Percentiles rank a stretch among this genome's conserved stretches.
Evolutionary conservation across 2,329 filamentous ascomycete genomes (phyloP).

Genomic region (Bipolaris sorokiniana): DNA sequence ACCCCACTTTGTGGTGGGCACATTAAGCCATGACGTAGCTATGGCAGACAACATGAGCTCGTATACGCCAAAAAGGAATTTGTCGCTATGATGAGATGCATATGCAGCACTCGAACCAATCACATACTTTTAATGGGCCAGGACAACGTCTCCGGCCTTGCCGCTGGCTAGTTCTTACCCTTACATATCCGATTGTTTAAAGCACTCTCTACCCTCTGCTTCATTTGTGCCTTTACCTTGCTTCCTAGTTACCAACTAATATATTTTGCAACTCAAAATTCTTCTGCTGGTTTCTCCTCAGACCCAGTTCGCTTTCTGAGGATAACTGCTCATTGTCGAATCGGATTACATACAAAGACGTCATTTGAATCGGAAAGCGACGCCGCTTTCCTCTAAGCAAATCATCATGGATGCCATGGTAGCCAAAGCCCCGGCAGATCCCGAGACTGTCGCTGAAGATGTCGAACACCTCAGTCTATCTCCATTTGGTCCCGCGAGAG

Average conservation of each 20-base stretch:
- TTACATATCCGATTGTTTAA: conserved; percentile 14
- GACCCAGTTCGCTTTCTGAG: neutral
- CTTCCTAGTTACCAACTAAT: neutral
- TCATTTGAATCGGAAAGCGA: conserved; percentile 7
- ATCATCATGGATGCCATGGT: conserved; percentile 35
- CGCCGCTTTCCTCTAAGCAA: conserved; percentile 8
- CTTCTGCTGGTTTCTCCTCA: neutral
- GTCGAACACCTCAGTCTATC: conserved; percentile 54
- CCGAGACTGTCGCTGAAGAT: conserved; percentile 36
- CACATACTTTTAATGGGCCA: conserved; percentile 19
- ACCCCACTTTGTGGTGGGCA: conserved; percentile 18
- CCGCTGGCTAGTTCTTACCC: conserved; percentile 11
- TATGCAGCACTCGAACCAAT: conserved; percentile 25
- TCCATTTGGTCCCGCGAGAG: conserved; percentile 69
- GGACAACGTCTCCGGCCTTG: conserved; percentile 19
- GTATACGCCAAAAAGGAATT: conserved; percentile 22
- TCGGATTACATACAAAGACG: conserved; percentile 6
- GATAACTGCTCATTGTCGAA: neutral
- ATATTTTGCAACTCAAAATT: neutral
- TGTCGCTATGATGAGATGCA: conserved; percentile 30
- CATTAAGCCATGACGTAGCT: conserved; percentile 15
- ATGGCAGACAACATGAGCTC: conserved; percentile 14
- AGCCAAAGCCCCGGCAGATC: conserved; percentile 27
- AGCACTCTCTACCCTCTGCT: conserved; percentile 8
- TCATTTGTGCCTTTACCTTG: neutral